Evolutionary conservation across 169 alveolate genomes (phyloP), one percentile per base, ranked within the genome.

Genomic region (Plasmodium inui): DNA sequence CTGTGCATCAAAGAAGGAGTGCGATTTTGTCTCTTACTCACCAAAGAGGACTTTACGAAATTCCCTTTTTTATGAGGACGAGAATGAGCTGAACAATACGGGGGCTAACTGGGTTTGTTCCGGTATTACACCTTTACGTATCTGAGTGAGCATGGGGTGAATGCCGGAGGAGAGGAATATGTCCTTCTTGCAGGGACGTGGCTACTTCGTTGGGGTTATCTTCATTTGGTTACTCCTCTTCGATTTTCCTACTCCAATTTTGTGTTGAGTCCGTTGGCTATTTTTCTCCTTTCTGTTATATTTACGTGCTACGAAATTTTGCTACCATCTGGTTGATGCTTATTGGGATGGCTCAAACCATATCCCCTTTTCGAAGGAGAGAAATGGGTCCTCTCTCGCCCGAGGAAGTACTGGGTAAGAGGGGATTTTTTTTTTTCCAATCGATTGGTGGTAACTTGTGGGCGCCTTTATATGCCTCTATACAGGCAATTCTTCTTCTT

Each of bases 41-140:
- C 86, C 84, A 17, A 86, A 86, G 44, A 37, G 93, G 44, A 74
- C 19, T 53, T 55, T 86, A 41, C 22, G 86, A 76, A 86, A 86
- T 53, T 86, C 93, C 46, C 39, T 86, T 74, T 86, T 74, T 86
- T 86, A 86, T 70, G 85, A 86, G 41, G 71, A 86, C 44, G 93
- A 86, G 39, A 39, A 76, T 34, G 84, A 74, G 28, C 44, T 86
- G 32, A 78, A 76, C 19, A 73, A 67, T 50, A 86, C 93, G 32
- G 93, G 93, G 39, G 85, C 93, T 17, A 86, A 76, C 70, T 86
- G 93, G 93, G 28, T 76, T 34, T 86, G 93, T 37, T 74, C 84
- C 57, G 93, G 93, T 86, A 79, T 41, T 41, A 83, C 19, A 17
- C 22, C 46, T 22, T 12, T 83, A n/a, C 7, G 14, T 10, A 17